phyloP scores from a whole-genome alignment of 495 filamentous ascomycete species.

The Neurospora terricola region DNA sequence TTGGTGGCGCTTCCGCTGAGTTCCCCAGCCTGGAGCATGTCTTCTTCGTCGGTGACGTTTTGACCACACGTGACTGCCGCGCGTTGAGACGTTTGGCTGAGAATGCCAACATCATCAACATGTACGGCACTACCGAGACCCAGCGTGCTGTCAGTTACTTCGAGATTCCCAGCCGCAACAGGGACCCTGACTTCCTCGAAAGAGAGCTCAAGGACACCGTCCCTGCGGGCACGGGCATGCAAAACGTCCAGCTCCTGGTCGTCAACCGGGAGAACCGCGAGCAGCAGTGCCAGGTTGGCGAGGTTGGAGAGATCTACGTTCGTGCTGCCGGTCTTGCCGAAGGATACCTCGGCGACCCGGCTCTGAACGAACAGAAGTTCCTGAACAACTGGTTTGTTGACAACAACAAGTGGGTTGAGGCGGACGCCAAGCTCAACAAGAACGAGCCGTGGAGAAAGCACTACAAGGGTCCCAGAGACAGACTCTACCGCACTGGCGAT shows the following conservation, averaged over 20 bases:
- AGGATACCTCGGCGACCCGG: conserved; percentile 64
- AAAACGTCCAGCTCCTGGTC: conserved; percentile 85
- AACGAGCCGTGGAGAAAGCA: conserved; percentile 66
- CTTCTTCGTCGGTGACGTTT: conserved; percentile 89
- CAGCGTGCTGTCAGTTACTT: conserved; percentile 81
- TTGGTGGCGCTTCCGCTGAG: conserved; percentile 68
- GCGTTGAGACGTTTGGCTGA: conserved; percentile 65
- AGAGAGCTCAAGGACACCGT: conserved; percentile 62
- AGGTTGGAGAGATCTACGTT: conserved; percentile 82
- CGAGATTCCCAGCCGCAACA: conserved; percentile 61
- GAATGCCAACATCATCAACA: conserved; percentile 76
- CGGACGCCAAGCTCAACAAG: conserved; percentile 44
- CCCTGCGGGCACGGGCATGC: conserved; percentile 82
- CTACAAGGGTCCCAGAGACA: conserved; percentile 76
- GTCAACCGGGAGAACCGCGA: conserved; percentile 69
- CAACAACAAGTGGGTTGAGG: conserved; percentile 57
- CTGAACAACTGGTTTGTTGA: conserved; percentile 84
- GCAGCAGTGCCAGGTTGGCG: conserved; percentile 67
- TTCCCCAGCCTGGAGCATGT: conserved; percentile 71
- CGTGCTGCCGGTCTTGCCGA: conserved; percentile 85
- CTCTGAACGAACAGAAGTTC: conserved; percentile 72
- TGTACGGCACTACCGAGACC: conserved; percentile 91
- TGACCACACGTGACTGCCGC: conserved; percentile 82
- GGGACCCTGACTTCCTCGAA: conserved; percentile 59
- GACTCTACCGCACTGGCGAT: conserved; percentile 78